Evolutionary conservation across 2,329 filamentous ascomycete genomes (phyloP).

Genomic region (Macrophomina tecta): DNA sequence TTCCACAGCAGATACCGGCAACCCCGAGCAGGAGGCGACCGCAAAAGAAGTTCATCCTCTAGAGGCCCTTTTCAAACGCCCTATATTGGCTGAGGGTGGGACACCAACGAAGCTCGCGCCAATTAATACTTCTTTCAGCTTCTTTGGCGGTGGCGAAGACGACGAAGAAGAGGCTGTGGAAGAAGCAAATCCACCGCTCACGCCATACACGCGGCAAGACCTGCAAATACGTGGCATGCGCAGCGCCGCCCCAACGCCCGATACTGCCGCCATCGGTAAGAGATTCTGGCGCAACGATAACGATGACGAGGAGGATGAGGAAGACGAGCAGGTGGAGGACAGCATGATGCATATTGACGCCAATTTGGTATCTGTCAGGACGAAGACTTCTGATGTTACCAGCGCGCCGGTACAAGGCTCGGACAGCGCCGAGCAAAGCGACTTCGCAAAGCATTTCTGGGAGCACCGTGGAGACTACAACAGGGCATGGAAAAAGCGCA

Average conservation of each 20-base stretch:
- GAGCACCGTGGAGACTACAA: conserved; percentile 57
- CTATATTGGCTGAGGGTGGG: conserved; percentile 49
- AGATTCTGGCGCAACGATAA: conserved; percentile 59
- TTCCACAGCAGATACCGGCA: conserved; percentile 1
- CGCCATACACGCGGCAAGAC: conserved; percentile 82
- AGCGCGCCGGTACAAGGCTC: conserved; percentile 33
- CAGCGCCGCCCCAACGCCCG: conserved; percentile 91
- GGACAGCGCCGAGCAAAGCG: conserved; percentile 54
- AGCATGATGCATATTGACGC: conserved; percentile 35
- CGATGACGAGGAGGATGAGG: conserved; percentile 48
- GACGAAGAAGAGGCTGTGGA: conserved; percentile 47
- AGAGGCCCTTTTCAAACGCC: conserved; percentile 87
- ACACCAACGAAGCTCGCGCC: conserved; percentile 47
- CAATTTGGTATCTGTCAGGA: conserved; percentile 17
- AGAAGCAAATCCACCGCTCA: conserved; percentile 64
- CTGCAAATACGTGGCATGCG: conserved; percentile 75
- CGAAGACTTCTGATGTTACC: conserved; percentile 35
- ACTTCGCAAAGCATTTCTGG: conserved; percentile 68
- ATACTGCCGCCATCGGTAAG: conserved; percentile 79
- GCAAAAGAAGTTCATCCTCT: conserved; percentile 73
- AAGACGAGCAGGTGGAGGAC: conserved; percentile 34
- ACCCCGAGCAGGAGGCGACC: conserved; percentile 23
- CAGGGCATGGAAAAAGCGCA: conserved; percentile 59
- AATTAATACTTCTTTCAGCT: conserved; percentile 72
- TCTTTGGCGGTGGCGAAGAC: conserved; percentile 63